Base-by-base conservation (phyloP, 352 stramenopile genomes). In the Globisporangium emineosum region DNA sequence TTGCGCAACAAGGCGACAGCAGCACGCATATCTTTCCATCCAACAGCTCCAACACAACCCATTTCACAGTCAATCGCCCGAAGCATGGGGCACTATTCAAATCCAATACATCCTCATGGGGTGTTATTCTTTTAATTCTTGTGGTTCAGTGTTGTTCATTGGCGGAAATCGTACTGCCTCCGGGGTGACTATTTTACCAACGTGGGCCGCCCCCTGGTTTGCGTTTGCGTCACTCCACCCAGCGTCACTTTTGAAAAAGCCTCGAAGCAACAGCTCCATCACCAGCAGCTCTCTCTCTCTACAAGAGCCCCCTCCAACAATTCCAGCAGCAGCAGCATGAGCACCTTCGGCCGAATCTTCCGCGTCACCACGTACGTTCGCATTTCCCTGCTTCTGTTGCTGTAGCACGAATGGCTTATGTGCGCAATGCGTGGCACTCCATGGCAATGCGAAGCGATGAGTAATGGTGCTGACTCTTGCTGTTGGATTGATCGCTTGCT, bases 261-360 rank as follows among this genome's bases (percentile, higher is more conserved):
- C n/a, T 19, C 17, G 30, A 29, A 57, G 9, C 50, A 35, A 10
- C 15, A 56, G 50, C 51, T 29, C 9, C 51, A 29, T 27, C 19
- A 52, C 3, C 50, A 40, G 50, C 52, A 57, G 10, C 29, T 57
- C 51, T 19, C 32, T 42, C 40, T 23, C 40, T 47, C 40, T 47
- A 12, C 40, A 21, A 23, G 40, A 47, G 40, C 40, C 4, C 40
- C 40, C n/a, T 23, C n/a, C 40, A 21, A 19, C 30, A 25, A 12
- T n/a, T n/a, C n/a, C 50, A 23, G 13, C 30, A 57, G 52, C 29
- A 57, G 19, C 29, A 29, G 5, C 30, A 96, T 96, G 87, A 96
- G 87, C 71, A 91, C 95, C 42, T 99, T 99, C 74, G 98, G 98
- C 57, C 88, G 93, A 59, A 76, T 98, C 70, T 99, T 99, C 79